These are phyloP conservation scores for Cordyceps cateniannulata DNA, from an alignment of 2,329 filamentous ascomycete species.

Conservation along the genomic window DNA sequence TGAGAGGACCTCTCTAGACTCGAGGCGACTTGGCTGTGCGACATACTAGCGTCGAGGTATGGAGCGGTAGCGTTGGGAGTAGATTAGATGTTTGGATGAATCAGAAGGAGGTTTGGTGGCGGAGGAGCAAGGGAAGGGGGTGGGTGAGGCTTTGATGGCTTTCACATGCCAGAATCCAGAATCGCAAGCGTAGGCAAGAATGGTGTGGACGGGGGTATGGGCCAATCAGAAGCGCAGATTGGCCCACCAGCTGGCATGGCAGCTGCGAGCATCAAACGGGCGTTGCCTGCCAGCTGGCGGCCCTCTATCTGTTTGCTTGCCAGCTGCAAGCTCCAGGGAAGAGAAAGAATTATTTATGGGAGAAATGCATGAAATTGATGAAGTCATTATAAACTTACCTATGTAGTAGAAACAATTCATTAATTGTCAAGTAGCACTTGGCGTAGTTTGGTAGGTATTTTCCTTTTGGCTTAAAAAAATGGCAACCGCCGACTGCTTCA, in stretches of 20 bases:
- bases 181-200: constrained; percentile 4
- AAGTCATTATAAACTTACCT: no score
- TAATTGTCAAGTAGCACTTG: no score
- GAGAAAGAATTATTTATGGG: background rate
- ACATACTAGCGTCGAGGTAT: background rate
- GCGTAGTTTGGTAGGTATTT: background rate
- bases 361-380: no score
- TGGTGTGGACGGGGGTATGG: background rate
- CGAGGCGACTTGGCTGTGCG: background rate
- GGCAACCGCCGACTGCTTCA: background rate
- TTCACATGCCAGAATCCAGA: constrained; percentile 10
- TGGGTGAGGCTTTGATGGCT: background rate
- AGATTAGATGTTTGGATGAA: constrained; percentile 9
- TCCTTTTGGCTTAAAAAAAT: background rate
- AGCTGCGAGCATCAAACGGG: background rate
- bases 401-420: no score
- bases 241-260: constrained; percentile 6
- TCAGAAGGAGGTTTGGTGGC: background rate
- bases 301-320: background rate
- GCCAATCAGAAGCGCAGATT: background rate
- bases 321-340: background rate
- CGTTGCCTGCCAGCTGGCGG: constrained; percentile 5
- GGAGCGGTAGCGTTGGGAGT: background rate
- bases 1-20: background rate
- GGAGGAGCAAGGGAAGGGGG: background rate